Conservation (phyloP, 2,329 filamentous ascomycete genomes). For the Trichoderma sp. region DNA sequence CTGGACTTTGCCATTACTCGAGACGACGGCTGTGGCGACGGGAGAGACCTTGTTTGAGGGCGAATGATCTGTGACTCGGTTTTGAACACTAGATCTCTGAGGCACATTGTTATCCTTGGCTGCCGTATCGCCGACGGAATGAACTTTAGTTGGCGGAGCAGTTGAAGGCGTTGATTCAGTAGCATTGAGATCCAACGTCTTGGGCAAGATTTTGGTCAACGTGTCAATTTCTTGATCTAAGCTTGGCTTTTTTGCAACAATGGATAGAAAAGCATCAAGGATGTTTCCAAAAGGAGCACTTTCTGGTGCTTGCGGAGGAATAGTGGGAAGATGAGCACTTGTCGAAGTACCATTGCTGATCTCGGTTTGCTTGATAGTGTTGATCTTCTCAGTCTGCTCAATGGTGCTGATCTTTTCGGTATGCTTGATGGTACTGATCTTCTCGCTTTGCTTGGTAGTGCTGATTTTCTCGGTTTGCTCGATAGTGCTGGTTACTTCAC, state of each 20-base stretch:
- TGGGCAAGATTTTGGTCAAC: background rate
- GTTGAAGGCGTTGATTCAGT: background rate
- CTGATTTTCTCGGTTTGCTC: background rate
- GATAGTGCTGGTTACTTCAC: background rate
- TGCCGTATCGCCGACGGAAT: background rate
- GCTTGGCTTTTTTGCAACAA: slow-evolving; percentile 13
- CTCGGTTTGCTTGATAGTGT: background rate
- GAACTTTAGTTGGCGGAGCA: background rate
- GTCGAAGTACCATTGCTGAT: background rate
- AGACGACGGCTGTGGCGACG: background rate
- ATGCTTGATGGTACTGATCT: too few species aligned
- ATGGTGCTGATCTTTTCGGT: background rate
- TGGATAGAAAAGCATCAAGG: slow-evolving; percentile 27
- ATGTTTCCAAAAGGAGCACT: slow-evolving; percentile 14
- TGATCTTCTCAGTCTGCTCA: background rate
- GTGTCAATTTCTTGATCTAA: background rate
- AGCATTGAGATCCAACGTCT: slow-evolving; percentile 8
- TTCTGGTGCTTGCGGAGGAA: background rate
- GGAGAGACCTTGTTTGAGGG: background rate
- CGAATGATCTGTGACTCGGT: background rate
- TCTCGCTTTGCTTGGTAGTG: background rate
- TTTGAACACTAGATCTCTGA: too few species aligned
- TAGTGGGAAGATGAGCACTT: background rate
- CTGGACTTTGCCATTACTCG: background rate
- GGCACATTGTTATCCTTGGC: background rate